These are phyloP conservation scores for Penicillium concentricum DNA, from an alignment of 2,329 filamentous ascomycete species.

Conservation along the genomic window DNA sequence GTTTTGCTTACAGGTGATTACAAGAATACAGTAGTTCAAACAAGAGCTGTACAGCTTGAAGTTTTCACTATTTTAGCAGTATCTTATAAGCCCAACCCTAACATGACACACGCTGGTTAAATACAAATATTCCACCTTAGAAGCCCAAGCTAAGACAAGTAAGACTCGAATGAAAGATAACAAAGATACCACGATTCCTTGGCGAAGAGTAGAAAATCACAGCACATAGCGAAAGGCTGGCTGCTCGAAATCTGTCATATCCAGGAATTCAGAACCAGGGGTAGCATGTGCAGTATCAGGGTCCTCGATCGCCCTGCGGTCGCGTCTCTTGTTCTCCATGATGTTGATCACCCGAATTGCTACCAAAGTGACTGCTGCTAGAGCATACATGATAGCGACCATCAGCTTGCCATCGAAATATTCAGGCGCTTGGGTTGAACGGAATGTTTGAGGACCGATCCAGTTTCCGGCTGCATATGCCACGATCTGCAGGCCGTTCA, in stretches of 20 bases:
- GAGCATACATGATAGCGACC: conserved; percentile 12
- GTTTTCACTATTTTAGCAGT: not conserved
- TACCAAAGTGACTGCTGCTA: not conserved
- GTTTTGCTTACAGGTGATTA: no score
- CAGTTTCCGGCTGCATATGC: conserved; percentile 40
- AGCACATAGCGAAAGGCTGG: conserved; percentile 13
- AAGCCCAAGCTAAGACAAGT: not conserved
- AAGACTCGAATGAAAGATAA: not conserved
- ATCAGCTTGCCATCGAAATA: conserved; percentile 18
- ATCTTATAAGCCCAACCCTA: not conserved
- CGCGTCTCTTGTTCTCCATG: conserved; percentile 11
- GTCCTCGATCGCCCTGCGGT: not conserved
- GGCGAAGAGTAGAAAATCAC: not conserved
- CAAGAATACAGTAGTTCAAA: no score
- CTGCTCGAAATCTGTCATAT: conserved; percentile 16
- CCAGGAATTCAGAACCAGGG: conserved; percentile 6
- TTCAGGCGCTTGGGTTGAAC: conserved; percentile 32
- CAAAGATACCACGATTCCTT: not conserved
- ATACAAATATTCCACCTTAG: not conserved
- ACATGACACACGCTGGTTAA: not conserved
- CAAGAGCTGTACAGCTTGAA: no score
- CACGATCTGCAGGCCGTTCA: conserved; percentile 35
- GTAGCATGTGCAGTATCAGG: not conserved
- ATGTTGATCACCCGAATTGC: conserved; percentile 8
- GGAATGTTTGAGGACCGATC: conserved; percentile 43